Evolutionary conservation across 441 rosid genomes (phyloP).

Genomic region (Populus hybrid): DNA sequence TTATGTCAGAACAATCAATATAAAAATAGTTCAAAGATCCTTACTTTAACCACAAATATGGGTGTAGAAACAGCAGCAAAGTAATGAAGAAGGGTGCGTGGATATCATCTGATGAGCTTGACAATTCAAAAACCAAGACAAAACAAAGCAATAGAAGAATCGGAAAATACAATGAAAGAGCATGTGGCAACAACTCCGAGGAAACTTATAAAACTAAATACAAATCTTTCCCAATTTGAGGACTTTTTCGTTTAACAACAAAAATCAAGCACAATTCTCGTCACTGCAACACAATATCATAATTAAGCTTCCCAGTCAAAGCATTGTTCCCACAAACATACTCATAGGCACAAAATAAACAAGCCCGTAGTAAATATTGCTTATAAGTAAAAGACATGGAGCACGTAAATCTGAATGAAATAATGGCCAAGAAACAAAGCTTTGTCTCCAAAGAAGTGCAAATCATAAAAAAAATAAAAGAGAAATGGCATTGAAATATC

Average conservation of each 20-base stretch:
- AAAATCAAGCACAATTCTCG: neutral
- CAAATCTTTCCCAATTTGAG: neutral
- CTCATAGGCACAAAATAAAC: neutral
- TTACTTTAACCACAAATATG: neutral
- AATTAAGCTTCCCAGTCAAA: neutral
- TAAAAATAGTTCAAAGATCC: conserved; percentile 7
- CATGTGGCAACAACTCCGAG: neutral
- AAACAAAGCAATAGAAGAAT: neutral
- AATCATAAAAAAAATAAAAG: neutral
- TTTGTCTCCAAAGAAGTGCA: neutral
- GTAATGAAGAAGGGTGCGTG: neutral
- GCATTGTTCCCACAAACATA: neutral
- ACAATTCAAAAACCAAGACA: neutral
- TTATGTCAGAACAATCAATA: conserved; percentile 21
- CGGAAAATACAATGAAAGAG: neutral
- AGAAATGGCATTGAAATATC: neutral
- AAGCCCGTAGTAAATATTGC: neutral
- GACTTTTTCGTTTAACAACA: neutral
- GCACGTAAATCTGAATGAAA: neutral
- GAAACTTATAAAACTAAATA: neutral
- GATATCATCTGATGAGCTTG: neutral
- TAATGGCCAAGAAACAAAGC: neutral
- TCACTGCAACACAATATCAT: neutral
- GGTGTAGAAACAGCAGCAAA: neutral
- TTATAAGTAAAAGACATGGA: neutral